Evolutionary conservation across 2,329 filamentous ascomycete genomes (phyloP).

Genomic region (Penicillium hesseltinei): DNA sequence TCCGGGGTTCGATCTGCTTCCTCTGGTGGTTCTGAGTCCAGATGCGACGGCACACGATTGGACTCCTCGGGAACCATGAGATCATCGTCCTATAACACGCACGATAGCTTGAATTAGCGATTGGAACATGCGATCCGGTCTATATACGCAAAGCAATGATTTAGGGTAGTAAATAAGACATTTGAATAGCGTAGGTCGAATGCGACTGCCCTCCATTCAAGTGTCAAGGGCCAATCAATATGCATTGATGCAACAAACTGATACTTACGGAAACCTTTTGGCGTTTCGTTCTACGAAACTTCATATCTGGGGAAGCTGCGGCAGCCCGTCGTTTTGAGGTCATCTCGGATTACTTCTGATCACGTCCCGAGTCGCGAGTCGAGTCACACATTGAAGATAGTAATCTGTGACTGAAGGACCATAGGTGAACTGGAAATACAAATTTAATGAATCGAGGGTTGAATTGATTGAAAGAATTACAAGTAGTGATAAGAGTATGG

Average conservation of each 20-base stretch:
- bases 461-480: background rate
- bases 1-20: constrained; percentile 12
- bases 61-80: constrained; percentile 17
- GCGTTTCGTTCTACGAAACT: constrained; percentile 55
- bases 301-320: constrained; percentile 50
- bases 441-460: background rate
- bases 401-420: background rate
- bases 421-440: background rate
- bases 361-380: background rate
- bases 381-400: background rate
- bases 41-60: constrained; percentile 19
- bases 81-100: constrained; percentile 19
- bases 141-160: background rate
- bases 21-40: constrained; percentile 31
- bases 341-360: constrained; percentile 23
- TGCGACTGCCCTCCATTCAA: background rate
- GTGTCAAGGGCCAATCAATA: background rate
- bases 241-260: background rate
- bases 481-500: constrained; percentile 1
- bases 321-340: constrained; percentile 56
- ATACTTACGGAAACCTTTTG: constrained; percentile 59
- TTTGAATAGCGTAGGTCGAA: background rate
- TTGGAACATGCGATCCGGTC: background rate
- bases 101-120: background rate
- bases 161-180: background rate